These are phyloP conservation scores for Venturia aucupariae DNA, from an alignment of 2,329 filamentous ascomycete genomes.

Conservation along the genomic window DNA sequence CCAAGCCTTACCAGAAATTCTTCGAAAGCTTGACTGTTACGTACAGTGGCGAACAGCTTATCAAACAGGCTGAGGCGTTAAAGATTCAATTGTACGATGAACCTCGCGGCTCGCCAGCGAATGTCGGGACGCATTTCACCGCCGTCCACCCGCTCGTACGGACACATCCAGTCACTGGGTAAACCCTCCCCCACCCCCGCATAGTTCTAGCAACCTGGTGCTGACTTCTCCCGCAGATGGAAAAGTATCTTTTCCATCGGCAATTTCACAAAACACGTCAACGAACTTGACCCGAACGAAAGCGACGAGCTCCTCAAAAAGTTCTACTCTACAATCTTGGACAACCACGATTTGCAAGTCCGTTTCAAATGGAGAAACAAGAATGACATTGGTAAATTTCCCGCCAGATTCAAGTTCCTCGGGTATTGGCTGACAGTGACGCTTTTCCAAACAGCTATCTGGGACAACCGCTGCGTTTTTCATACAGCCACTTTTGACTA, in stretches of 20 bases:
- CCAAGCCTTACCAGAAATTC: slow-evolving; percentile 46
- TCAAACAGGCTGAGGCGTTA: slow-evolving; percentile 26
- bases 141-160: slow-evolving; percentile 45
- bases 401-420: not conserved
- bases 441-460: slow-evolving; percentile 41
- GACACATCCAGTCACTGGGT: slow-evolving; percentile 48
- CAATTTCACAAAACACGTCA: slow-evolving; percentile 25
- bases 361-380: slow-evolving; percentile 31
- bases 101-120: slow-evolving; percentile 39
- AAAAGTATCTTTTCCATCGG: slow-evolving; percentile 33
- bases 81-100: slow-evolving; percentile 35
- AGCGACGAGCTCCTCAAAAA: slow-evolving; percentile 27
- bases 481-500: slow-evolving; percentile 54
- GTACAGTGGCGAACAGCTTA: slow-evolving; percentile 28
- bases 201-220: not conserved
- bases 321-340: slow-evolving; percentile 24
- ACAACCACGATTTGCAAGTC: slow-evolving; percentile 34
- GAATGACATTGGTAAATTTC: slow-evolving; percentile 27
- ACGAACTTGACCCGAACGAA: slow-evolving; percentile 28
- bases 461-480: slow-evolving; percentile 52
- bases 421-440: not conserved
- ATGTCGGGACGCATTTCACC: slow-evolving; percentile 37
- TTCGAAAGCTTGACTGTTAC: slow-evolving; percentile 50
- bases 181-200: not conserved
- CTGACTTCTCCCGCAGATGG: not conserved